Evolutionary conservation across 306 rosid genomes (phyloP).

Genomic region (Cotoneaster glaucophyllus): DNA sequence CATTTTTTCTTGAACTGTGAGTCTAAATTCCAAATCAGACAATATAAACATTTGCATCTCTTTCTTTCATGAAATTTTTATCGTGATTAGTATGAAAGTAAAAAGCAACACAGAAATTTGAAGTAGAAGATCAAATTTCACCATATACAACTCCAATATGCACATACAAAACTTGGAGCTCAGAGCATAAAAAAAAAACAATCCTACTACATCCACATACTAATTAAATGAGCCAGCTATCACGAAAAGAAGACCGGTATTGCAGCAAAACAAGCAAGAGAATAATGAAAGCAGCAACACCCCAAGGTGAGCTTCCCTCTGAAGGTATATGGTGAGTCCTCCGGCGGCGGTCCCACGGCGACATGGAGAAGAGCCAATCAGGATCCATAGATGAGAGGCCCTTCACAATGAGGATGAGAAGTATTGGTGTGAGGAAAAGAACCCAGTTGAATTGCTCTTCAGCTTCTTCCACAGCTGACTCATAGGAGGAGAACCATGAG

Average conservation of each 20-base stretch:
- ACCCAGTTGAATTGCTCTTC: conserved; percentile 49
- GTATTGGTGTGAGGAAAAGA: conserved; percentile 46
- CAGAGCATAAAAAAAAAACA: not conserved
- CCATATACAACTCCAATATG: not conserved
- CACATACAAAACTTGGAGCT: not conserved
- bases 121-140: not conserved
- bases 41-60: not conserved
- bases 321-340: conserved; percentile 39
- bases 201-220: not conserved
- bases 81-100: not conserved
- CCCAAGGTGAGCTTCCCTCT: conserved; percentile 95
- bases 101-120: not conserved
- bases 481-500: conserved; percentile 60
- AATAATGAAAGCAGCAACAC: conserved; percentile 78
- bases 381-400: conserved; percentile 64
- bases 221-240: conserved; percentile 46
- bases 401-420: conserved; percentile 44
- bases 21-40: not conserved
- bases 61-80: too few species aligned
- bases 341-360: conserved; percentile 47
- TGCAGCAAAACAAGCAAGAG: conserved; percentile 61
- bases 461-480: conserved; percentile 48
- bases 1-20: not conserved
- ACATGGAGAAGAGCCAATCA: conserved; percentile 33
- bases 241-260: conserved; percentile 56